Percentiles rank a stretch among this genome's conserved stretches.
Evolutionary conservation across 257 asterid genomes (phyloP).

Genomic region (Solanum tarijense): DNA sequence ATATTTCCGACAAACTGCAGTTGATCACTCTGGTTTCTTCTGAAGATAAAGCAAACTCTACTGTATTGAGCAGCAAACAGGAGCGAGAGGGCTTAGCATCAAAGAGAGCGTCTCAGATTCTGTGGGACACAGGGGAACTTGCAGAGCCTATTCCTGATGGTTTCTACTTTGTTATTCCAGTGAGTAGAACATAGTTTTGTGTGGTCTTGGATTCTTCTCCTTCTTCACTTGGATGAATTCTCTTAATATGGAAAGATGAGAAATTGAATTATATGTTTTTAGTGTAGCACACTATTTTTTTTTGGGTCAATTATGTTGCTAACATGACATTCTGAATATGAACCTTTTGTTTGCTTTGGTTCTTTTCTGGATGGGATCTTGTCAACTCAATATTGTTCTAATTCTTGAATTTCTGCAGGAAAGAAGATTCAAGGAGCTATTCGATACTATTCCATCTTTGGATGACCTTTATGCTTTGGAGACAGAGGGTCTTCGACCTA

Average conservation of each 20-base stretch:
- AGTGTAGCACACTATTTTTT: neutral
- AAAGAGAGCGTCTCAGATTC: constrained; percentile 57
- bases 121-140: constrained; percentile 86
- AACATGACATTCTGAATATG: neutral
- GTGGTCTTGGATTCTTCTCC: neutral
- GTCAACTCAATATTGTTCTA: neutral
- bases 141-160: constrained; percentile 82
- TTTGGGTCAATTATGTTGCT: neutral
- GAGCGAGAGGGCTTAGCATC: constrained; percentile 37
- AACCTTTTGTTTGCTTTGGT: neutral
- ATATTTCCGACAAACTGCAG: constrained; percentile 47
- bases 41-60: constrained; percentile 35
- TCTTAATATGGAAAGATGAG: neutral
- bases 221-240: neutral
- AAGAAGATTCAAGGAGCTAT: constrained; percentile 87
- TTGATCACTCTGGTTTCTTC: constrained; percentile 44
- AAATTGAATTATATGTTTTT: neutral
- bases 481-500: constrained; percentile 69
- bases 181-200: constrained; percentile 18
- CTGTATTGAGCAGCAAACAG: constrained; percentile 25
- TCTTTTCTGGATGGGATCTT: neutral
- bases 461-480: constrained; percentile 73
- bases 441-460: constrained; percentile 66
- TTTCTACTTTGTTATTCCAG: constrained; percentile 77
- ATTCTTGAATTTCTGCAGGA: constrained; percentile 48